phyloP scores from a whole-genome alignment of 306 rosid genomes.

The Glycyrrhiza uralensis region DNA sequence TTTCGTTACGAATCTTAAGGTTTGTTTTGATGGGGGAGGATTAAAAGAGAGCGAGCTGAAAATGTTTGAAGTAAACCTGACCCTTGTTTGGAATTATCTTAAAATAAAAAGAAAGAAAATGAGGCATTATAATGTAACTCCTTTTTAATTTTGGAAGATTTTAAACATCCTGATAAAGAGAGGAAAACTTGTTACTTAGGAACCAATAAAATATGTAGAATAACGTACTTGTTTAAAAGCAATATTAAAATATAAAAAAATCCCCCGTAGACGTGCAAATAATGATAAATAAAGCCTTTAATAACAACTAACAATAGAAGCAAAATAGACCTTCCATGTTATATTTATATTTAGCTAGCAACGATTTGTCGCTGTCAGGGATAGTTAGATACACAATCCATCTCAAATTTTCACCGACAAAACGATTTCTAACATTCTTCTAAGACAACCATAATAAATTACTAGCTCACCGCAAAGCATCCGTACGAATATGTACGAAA shows the following conservation, averaged over 20 bases:
- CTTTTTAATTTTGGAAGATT: background rate
- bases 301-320: background rate
- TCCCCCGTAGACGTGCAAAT: background rate
- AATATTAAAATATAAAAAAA: too few relatives aligned
- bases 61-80: background rate
- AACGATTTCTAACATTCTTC: background rate
- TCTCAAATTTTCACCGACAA: background rate
- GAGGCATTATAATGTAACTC: background rate
- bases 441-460: background rate
- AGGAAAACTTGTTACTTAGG: too few relatives aligned
- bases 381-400: background rate
- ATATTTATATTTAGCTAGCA: background rate
- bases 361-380: background rate
- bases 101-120: background rate
- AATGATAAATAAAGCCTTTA: background rate
- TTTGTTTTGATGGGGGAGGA: background rate
- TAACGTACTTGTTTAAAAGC: background rate
- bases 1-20: background rate
- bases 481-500: constrained; percentile 58
- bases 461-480: constrained; percentile 20
- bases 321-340: constrained; percentile 14
- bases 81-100: background rate
- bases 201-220: too few relatives aligned
- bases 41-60: background rate
- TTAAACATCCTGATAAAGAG: background rate